Percentiles rank a stretch among this genome's conserved stretches.
phyloP scores from a whole-genome alignment of 1,284 basidiomycete genomes.

The Irpex lacteus region DNA sequence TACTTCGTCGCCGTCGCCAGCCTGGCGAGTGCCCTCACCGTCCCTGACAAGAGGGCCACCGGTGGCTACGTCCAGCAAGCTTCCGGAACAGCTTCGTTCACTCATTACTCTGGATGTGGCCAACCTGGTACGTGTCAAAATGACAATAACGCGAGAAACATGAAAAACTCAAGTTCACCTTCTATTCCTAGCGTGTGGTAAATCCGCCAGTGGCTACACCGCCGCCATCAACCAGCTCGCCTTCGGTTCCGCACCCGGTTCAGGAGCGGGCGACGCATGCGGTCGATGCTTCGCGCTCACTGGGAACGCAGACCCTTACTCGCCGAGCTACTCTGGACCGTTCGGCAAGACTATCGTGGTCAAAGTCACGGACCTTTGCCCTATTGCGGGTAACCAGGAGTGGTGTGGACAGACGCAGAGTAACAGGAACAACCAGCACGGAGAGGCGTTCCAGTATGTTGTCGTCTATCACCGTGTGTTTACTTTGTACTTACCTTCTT shows the following conservation, averaged over 20 bases:
- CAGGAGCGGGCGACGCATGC: slow-evolving; percentile 57
- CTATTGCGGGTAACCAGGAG: slow-evolving; percentile 44
- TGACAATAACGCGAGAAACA: too few relatives aligned
- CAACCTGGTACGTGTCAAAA: slow-evolving; percentile 2
- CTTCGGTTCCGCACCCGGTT: slow-evolving; percentile 47
- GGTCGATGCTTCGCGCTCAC: slow-evolving; percentile 32
- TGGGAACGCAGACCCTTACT: slow-evolving; percentile 49
- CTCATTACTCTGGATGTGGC: slow-evolving; percentile 49
- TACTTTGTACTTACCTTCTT: too few relatives aligned
- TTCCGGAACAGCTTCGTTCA: slow-evolving; percentile 53
- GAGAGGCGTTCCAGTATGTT: slow-evolving; percentile 40
- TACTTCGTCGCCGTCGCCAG: slow-evolving; percentile 7
- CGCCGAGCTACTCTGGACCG: slow-evolving; percentile 47
- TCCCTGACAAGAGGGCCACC: slow-evolving; percentile 29
- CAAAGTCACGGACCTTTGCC: slow-evolving; percentile 47
- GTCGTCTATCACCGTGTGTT: too few relatives aligned
- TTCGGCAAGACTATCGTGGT: slow-evolving; percentile 51
- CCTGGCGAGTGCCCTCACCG: slow-evolving; percentile 7
- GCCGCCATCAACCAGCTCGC: slow-evolving; percentile 56
- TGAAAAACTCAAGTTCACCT: neutral
- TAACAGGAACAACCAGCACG: slow-evolving; percentile 41
- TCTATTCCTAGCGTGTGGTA: slow-evolving; percentile 45
- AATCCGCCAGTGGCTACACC: slow-evolving; percentile 46
- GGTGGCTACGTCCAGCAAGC: slow-evolving; percentile 52
- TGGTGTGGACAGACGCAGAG: slow-evolving; percentile 52